Base-by-base conservation (phyloP, 495 filamentous ascomycete genomes). In the Aeminium ludgeri region DNA sequence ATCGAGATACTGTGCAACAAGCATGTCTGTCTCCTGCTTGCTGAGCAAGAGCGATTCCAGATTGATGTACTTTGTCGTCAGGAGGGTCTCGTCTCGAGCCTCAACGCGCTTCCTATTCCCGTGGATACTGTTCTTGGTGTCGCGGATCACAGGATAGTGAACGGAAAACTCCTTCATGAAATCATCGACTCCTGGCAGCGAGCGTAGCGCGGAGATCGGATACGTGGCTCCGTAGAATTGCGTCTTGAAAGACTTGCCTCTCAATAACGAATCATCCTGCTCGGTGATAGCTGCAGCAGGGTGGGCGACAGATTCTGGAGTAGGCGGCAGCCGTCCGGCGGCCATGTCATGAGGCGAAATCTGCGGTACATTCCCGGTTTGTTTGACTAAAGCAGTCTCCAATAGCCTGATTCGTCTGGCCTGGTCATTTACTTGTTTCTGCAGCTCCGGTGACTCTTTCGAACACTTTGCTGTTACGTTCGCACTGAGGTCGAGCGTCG, bases 241-340 rank as follows among this genome's bases (percentile, higher is more conserved):
- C 10, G 48, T 50, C 35, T 50, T 53, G 47, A 50, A 53, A 8
- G 41, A 39, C 20, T 42, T 45, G 3, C 47, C 51, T 19, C 47
- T 38, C 25, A 48, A 34, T 6, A 43, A 23, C 40, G 41, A 44
- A 10, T 34, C 45, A 28, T 43, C 46, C n/a, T 40, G 47, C 16
- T 44, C 41, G 19, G 17, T 42, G 13, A 35, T n/a, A 29, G 30
- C 25, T 3, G 28, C 38, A 3, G 10, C 37, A 28, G 11, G n/a
- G 1, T 6, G n/a, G 2, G 11, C 23, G 25, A 25, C n/a, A 28
- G 48, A 46, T 20, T 46, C 43, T 12, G 48, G 48, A 10, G 48
- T 50, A 2, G 46, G 43, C 2, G 48, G 48, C 18, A 46, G 19
- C 16, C 31, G 41, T 10, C 37, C 30, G 1, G 23, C 15, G 11